A percentile compares a stretch with the other conserved stretches of the same genome.
phyloP scores from a whole-genome alignment of 2,329 filamentous ascomycete genomes.

The Ramularia collo-cygni region DNA sequence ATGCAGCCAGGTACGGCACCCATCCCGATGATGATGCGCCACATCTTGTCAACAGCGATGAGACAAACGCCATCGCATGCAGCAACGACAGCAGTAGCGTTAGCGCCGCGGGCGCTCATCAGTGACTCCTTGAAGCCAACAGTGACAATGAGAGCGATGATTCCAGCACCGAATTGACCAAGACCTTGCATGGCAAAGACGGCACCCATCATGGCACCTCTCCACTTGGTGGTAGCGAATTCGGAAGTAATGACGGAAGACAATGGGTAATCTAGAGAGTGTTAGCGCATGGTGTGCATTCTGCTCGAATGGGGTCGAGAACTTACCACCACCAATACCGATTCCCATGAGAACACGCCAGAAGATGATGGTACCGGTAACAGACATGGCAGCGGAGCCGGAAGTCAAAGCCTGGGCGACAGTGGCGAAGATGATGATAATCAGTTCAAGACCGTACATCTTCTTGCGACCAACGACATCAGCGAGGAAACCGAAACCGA shows the following conservation, averaged over 20 bases:
- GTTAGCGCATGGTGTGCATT: not conserved
- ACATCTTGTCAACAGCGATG: conserved; percentile 77
- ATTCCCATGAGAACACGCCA: conserved; percentile 76
- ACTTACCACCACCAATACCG: conserved; percentile 59
- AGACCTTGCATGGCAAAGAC: conserved; percentile 86
- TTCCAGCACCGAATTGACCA: conserved; percentile 68
- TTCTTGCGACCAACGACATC: conserved; percentile 71
- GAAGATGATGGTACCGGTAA: conserved; percentile 65
- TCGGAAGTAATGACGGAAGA: conserved; percentile 80
- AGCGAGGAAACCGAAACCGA: conserved; percentile 71
- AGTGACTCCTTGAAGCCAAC: conserved; percentile 34
- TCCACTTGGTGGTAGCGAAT: conserved; percentile 78
- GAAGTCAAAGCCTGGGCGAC: conserved; percentile 64
- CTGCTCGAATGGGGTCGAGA: not conserved
- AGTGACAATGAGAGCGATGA: conserved; percentile 62
- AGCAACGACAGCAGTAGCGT: conserved; percentile 35
- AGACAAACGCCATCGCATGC: conserved; percentile 59
- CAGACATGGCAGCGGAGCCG: conserved; percentile 54
- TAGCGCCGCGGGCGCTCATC: conserved; percentile 35
- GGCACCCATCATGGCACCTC: conserved; percentile 79
- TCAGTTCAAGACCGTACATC: conserved; percentile 79
- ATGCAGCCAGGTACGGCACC: conserved; percentile 74
- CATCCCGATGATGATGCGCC: conserved; percentile 73
- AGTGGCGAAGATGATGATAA: conserved; percentile 73
- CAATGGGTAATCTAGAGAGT: conserved; percentile 62